Percentiles rank a stretch among this genome's conserved stretches.
Conservation (phyloP, 2,329 filamentous ascomycete species). For the Talaromyces piceae region DNA sequence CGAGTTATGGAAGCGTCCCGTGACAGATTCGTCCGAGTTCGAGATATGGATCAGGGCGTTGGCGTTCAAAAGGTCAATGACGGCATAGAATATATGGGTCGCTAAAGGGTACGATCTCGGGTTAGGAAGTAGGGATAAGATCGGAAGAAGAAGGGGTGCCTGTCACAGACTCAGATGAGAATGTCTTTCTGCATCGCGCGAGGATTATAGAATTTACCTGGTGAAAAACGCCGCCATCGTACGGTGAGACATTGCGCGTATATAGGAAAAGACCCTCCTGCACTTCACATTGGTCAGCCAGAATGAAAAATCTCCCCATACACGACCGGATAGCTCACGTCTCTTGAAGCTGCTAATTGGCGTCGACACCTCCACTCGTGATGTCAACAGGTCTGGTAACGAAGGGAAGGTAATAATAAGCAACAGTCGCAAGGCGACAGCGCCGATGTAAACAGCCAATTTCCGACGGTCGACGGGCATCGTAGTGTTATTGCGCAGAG, state of each 20-base stretch:
- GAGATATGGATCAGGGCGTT: constrained; percentile 72
- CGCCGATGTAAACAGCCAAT: constrained; percentile 63
- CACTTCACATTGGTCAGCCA: constrained; percentile 45
- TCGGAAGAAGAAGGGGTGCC: constrained; percentile 79
- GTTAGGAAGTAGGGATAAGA: constrained; percentile 82
- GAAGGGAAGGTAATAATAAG: constrained; percentile 75
- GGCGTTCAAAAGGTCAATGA: constrained; percentile 75
- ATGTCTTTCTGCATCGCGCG: constrained; percentile 4
- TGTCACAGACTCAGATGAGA: constrained; percentile 30
- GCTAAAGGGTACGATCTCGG: constrained; percentile 59
- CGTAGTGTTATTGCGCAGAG: constrained; percentile 6
- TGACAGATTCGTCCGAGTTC: constrained; percentile 67
- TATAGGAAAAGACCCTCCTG: constrained; percentile 97
- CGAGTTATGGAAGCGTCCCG: constrained; percentile 70
- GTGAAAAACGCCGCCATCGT: constrained; percentile 81
- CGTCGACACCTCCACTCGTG: constrained; percentile 91
- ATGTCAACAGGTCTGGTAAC: constrained; percentile 76
- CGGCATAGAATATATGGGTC: constrained; percentile 71
- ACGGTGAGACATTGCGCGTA: constrained; percentile 91
- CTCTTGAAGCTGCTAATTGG: constrained; percentile 97
- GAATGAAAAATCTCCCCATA: not conserved
- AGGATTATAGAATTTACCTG: constrained; percentile 43
- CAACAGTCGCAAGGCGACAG: constrained; percentile 68
- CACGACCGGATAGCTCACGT: constrained; percentile 49
- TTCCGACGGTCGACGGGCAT: constrained; percentile 54